phyloP scores from a whole-genome alignment of 1,284 basidiomycete species.

The Cystobasidium pallidum region DNA sequence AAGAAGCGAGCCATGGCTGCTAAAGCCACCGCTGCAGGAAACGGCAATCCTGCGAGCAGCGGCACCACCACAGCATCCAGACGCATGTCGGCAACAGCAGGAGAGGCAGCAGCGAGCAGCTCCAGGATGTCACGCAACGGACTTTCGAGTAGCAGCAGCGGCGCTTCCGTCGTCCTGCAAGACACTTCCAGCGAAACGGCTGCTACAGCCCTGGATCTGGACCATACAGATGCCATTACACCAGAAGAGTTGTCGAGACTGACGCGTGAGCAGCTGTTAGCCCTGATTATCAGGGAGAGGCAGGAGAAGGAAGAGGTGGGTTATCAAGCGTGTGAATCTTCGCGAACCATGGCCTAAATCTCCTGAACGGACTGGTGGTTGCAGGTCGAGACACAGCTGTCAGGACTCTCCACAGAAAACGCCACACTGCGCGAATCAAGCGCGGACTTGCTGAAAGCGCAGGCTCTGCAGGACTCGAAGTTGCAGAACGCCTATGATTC shows the following conservation, averaged over 20 bases:
- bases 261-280: conserved; percentile 43
- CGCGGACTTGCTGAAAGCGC: conserved; percentile 26
- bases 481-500: conserved; percentile 38
- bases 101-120: conserved; percentile 10
- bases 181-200: conserved; percentile 6
- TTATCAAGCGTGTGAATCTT: not conserved
- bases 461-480: conserved; percentile 23
- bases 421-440: conserved; percentile 16
- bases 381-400: conserved; percentile 18
- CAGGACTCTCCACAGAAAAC: conserved; percentile 4
- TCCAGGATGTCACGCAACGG: conserved; percentile 1
- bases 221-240: not conserved
- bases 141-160: conserved; percentile 1
- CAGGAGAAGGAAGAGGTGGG: conserved; percentile 34
- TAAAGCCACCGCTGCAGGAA: not conserved
- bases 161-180: not conserved
- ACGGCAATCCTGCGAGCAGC: no score
- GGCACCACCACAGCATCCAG: not conserved
- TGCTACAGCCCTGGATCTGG: not conserved
- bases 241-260: conserved; percentile 29
- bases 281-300: conserved; percentile 36
- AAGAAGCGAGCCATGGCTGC: not conserved
- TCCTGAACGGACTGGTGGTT: no score
- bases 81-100: not conserved
- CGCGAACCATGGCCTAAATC: not conserved